phyloP scores from a whole-genome alignment of 73 alveolate species.

The Paramecium primaurelia region DNA sequence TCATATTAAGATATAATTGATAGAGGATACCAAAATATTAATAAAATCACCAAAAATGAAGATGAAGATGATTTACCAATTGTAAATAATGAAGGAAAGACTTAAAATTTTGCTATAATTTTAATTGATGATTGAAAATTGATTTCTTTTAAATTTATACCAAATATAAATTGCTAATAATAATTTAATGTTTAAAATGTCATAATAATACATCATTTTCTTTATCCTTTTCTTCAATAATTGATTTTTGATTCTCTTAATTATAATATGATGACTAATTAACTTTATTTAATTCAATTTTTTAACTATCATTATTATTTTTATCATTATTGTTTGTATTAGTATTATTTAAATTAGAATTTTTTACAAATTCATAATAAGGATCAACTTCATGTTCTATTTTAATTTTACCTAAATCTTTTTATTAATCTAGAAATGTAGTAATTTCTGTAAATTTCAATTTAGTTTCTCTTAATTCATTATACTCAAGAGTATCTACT shows the following conservation, averaged over 20 bases:
- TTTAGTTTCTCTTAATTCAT: conserved; percentile 8
- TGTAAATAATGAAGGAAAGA: not conserved
- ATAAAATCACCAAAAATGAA: not conserved
- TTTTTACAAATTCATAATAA: not conserved
- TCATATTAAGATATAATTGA: not conserved
- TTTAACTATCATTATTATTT: not conserved
- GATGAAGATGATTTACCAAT: not conserved
- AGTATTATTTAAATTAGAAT: not conserved
- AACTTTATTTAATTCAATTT: not conserved
- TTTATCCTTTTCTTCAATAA: not conserved
- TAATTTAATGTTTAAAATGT: not conserved
- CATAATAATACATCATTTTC: not conserved
- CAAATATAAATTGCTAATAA: not conserved
- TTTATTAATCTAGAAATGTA: not conserved
- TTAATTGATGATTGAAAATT: not conserved
- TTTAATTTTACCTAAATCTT: not conserved
- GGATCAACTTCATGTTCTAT: not conserved
- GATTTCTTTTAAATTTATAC: not conserved
- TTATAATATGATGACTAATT: not conserved
- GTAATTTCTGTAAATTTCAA: conserved; percentile 37
- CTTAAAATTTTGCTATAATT: not conserved
- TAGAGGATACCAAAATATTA: not conserved
- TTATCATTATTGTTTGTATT: not conserved
- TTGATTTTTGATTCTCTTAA: not conserved
- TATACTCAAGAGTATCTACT: not conserved